Evolutionary conservation across 1,139 yeast genomes (phyloP).

Genomic region (Martiniozyma asiatica): DNA sequence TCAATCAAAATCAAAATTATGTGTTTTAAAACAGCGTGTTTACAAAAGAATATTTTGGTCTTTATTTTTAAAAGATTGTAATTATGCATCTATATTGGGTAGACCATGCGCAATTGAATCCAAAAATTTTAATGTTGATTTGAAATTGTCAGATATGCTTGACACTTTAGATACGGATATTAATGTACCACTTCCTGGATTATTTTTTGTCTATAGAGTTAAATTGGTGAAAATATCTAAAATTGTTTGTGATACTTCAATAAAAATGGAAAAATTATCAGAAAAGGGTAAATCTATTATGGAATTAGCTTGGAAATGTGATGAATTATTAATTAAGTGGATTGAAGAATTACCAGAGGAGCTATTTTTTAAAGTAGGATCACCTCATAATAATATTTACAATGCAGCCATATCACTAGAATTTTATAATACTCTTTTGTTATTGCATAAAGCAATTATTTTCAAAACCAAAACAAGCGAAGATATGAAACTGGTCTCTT

Average conservation of each 20-base stretch:
- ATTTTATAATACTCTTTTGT: constrained; percentile 60
- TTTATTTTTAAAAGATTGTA: constrained; percentile 15
- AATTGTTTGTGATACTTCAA: constrained; percentile 27
- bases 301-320: too few species aligned
- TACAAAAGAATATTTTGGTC: constrained; percentile 74
- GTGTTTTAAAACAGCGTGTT: constrained; percentile 38
- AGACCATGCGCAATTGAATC: constrained; percentile 60
- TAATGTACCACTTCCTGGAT: too few species aligned
- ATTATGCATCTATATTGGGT: constrained; percentile 37
- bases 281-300: not conserved
- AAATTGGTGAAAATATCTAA: constrained; percentile 66
- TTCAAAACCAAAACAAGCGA: constrained; percentile 54
- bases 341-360: constrained; percentile 57
- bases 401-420: constrained; percentile 58
- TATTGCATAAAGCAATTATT: constrained; percentile 63
- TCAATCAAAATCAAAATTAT: constrained; percentile 19
- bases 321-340: constrained; percentile 33
- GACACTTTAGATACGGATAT: not conserved
- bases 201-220: constrained; percentile 51
- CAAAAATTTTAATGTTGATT: constrained; percentile 56
- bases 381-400: constrained; percentile 41
- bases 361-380: constrained; percentile 43
- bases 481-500: constrained; percentile 53
- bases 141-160: constrained; percentile 26
- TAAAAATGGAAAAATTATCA: not conserved